These are phyloP conservation scores for Microdochium trichocladiopsis DNA, from an alignment of 2,329 filamentous ascomycete species.

Conservation along the genomic window DNA sequence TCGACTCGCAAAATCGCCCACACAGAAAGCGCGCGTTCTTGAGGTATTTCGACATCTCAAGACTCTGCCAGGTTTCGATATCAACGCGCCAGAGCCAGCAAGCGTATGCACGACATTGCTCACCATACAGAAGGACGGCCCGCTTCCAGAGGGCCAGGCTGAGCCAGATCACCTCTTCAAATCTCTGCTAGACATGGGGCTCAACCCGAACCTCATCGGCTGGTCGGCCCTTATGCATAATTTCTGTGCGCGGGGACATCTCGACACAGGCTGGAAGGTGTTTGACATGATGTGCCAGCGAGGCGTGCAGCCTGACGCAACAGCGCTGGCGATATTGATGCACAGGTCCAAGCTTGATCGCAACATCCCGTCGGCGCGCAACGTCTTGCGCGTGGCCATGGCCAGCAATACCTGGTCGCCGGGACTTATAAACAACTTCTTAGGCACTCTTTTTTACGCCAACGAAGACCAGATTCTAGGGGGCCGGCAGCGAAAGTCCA, in stretches of 20 bases:
- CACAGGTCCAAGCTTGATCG: slow-evolving; percentile 57
- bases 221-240: slow-evolving; percentile 67
- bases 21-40: slow-evolving; percentile 33
- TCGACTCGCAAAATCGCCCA: slow-evolving; percentile 30
- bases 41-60: slow-evolving; percentile 32
- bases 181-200: slow-evolving; percentile 50
- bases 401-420: slow-evolving; percentile 37
- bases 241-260: slow-evolving; percentile 57
- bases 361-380: slow-evolving; percentile 45
- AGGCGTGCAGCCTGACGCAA: slow-evolving; percentile 54
- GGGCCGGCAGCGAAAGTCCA: slow-evolving; percentile 21
- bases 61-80: slow-evolving; percentile 25
- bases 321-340: slow-evolving; percentile 64
- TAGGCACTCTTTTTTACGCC: slow-evolving; percentile 42
- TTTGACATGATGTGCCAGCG: slow-evolving; percentile 54
- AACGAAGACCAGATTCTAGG: slow-evolving; percentile 27
- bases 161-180: slow-evolving; percentile 47
- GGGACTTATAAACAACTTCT: slow-evolving; percentile 40
- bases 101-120: slow-evolving; percentile 56
- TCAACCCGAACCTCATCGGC: slow-evolving; percentile 54
- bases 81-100: slow-evolving; percentile 38
- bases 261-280: slow-evolving; percentile 57
- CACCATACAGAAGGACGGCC: slow-evolving; percentile 22
- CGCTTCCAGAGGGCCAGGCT: slow-evolving; percentile 30
- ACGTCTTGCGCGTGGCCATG: slow-evolving; percentile 46